phyloP scores from a whole-genome alignment of 2,329 filamentous ascomycete species.

The Trichoderma harzianum region DNA sequence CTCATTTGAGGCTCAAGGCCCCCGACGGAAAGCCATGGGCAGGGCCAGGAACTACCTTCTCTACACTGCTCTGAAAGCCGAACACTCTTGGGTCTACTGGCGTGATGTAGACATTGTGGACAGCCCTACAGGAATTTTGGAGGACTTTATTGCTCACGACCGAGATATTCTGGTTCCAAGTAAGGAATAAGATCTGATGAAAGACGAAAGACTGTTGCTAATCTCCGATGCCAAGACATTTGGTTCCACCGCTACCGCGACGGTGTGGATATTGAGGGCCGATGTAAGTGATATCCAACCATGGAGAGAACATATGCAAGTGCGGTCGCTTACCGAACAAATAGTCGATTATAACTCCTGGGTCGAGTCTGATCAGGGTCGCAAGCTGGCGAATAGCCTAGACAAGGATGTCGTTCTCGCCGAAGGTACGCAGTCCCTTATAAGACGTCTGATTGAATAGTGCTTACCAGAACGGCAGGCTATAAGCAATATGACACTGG shows the following conservation, averaged over 20 bases:
- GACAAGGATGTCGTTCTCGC: conserved; percentile 80
- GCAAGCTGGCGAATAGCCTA: conserved; percentile 68
- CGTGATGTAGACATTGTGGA: conserved; percentile 95
- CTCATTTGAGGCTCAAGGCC: conserved; percentile 81
- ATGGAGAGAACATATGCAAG: not conserved
- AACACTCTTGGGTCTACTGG: conserved; percentile 99
- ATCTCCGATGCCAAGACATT: conserved; percentile 60
- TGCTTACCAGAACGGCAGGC: conserved; percentile 47
- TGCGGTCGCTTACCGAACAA: not conserved
- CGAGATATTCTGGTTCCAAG: conserved; percentile 91
- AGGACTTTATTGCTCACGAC: conserved; percentile 94
- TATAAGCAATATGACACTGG: conserved; percentile 93
- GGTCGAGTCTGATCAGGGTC: conserved; percentile 86
- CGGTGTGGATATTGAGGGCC: conserved; percentile 83
- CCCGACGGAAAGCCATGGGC: conserved; percentile 85
- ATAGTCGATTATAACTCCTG: conserved; percentile 98
- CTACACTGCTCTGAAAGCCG: conserved; percentile 76
- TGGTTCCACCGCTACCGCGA: conserved; percentile 93
- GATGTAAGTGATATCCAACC: conserved; percentile 63
- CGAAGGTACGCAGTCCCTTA: conserved; percentile 60
- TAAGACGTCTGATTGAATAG: not conserved
- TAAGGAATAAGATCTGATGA: conserved; percentile 49
- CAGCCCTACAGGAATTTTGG: conserved; percentile 79
- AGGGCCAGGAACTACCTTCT: conserved; percentile 90
- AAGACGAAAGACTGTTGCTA: not conserved